Conservation (phyloP, 78 protist genomes). For the Dictyostelium brefeldianum region DNA sequence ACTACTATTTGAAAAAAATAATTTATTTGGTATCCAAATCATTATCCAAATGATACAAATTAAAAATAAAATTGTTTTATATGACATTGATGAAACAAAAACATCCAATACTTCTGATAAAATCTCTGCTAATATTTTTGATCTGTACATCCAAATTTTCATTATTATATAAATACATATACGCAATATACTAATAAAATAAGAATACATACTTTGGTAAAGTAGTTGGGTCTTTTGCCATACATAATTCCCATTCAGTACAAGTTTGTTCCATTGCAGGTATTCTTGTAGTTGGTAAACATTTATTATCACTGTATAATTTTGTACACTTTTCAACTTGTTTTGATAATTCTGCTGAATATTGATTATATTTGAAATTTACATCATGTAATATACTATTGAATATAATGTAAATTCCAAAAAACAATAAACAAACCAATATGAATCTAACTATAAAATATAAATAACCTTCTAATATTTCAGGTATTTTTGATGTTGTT, state of each 20-base stretch:
- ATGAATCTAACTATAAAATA: constrained; percentile 11
- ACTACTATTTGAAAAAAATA: background rate
- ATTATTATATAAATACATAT: background rate
- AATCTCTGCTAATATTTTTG: constrained; percentile 40
- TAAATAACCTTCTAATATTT: constrained; percentile 13
- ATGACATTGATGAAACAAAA: constrained; percentile 24
- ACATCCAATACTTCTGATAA: constrained; percentile 42
- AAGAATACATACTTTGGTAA: constrained; percentile 20
- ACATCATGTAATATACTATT: constrained; percentile 28
- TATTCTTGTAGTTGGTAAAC: constrained; percentile 35
- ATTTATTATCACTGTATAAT: constrained; percentile 20
- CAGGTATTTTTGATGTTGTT: background rate
- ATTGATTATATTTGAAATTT: constrained; percentile 24
- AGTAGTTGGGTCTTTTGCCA: constrained; percentile 12
- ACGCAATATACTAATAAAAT: background rate
- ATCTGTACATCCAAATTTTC: background rate
- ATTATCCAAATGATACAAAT: constrained; percentile 16
- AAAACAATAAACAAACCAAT: background rate
- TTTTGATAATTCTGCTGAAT: constrained; percentile 13
- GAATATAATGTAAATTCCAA: constrained; percentile 1
- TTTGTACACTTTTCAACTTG: constrained; percentile 38
- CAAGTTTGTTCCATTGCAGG: constrained; percentile 44
- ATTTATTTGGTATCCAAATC: constrained; percentile 33
- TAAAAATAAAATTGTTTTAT: constrained; percentile 13
- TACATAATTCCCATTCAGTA: constrained; percentile 33